Conservation (phyloP, 306 rosid species). For the Casuarina glauca region DNA sequence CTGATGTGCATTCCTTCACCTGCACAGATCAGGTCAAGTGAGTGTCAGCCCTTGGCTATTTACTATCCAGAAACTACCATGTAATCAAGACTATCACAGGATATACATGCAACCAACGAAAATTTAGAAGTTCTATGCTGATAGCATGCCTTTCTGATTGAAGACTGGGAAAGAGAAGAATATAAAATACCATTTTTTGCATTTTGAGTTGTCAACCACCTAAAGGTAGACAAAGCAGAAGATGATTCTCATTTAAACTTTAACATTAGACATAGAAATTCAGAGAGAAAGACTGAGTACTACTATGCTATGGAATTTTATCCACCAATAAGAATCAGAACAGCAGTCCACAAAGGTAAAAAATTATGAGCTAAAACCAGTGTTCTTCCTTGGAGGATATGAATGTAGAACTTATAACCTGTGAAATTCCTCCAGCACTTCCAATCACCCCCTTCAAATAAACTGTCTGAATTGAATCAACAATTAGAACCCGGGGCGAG, state of each 20-base stretch:
- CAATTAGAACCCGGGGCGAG: constrained; percentile 66
- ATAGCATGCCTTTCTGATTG: constrained; percentile 6
- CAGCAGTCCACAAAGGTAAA: constrained; percentile 14
- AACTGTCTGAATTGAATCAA: constrained; percentile 94
- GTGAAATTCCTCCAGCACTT: constrained; percentile 74
- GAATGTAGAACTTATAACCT: constrained; percentile 47
- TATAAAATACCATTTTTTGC: constrained; percentile 8
- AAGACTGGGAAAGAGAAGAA: neutral
- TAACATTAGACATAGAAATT: constrained; percentile 12
- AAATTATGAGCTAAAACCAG: constrained; percentile 16
- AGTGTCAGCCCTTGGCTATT: constrained; percentile 19
- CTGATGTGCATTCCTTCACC: constrained; percentile 92
- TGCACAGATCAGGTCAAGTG: constrained; percentile 35
- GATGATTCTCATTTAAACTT: neutral
- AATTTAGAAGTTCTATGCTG: constrained; percentile 13
- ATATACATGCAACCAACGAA: constrained; percentile 18
- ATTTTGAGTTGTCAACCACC: constrained; percentile 16
- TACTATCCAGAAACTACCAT: constrained; percentile 17
- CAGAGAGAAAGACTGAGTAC: constrained; percentile 1
- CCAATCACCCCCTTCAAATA: constrained; percentile 64
- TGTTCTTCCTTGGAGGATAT: constrained; percentile 2
- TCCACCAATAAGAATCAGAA: constrained; percentile 10
- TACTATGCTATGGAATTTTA: neutral
- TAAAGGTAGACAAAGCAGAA: constrained; percentile 9
- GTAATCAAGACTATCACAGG: neutral